Base-by-base conservation (phyloP, 441 rosid species). In the Gossypium trilobum region DNA sequence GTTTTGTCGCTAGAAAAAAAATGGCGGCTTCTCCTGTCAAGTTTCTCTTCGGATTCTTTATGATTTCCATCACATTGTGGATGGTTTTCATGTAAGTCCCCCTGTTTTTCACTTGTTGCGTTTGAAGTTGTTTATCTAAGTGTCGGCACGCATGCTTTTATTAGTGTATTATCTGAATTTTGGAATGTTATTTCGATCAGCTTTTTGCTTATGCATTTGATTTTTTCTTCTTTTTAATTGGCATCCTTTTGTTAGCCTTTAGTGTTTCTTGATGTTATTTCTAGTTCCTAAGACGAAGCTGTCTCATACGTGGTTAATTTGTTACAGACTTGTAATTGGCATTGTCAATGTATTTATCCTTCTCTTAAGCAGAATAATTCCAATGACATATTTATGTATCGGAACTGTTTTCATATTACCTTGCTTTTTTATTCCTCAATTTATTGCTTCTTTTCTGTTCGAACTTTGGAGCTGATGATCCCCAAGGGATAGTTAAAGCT, bases 21-120 rank as follows among this genome's bases (percentile, higher is more conserved):
- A 92, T 92, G 97, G 88, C 87, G 57, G 91, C 88, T 80, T 92
- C 98, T 55, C 97, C 95, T n/a, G 99, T 88, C 59, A 91, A 87
- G 76, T 87, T 95, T 85, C 89, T 95, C 82, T 86, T 91, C 64
- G 96, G 96, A 13, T 95, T 95, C 86, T 81, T 95, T 68, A 75
- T 87, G 63, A 80, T 84, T 78, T 95, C 91, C 78, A 80, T 95
- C 81, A 75, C 86, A 78, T 81, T 95, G 73, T 95, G 98, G 98
- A 72, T 92, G 82, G 80, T 91, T 77, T 89, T 95, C 89, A 85
- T 92, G 99, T 95, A 85, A 82, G 98, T 83, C 54, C 2, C 62
- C 63, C 68, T 4, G 46, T 52, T 68, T 82, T 58, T 54, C 31
- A 25, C 6, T 42, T 67, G 13, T 29, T 73, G 13, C 20, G 22